Evolutionary conservation across 192 early-diverging fungal genomes (phyloP), one percentile per base, ranked within the genome.

Genomic region (Backusella psychrophila): DNA sequence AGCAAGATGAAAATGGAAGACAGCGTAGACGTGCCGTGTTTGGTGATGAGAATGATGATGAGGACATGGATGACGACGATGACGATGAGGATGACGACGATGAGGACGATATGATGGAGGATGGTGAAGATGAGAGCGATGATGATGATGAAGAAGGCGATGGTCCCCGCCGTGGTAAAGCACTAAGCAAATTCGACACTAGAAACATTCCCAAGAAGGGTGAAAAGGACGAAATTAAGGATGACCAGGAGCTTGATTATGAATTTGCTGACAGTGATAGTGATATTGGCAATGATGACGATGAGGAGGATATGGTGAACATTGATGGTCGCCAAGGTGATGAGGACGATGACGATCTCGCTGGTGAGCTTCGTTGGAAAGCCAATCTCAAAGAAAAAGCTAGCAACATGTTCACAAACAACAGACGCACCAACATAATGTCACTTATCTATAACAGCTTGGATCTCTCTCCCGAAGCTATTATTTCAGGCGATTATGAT

Each of bases 371-470:
- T 31, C 83, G 85, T 15, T 94, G 94, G 94, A 95, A 95, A 80
- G 78, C 85, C 26, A 86, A 92, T 66, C 46, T 95, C 46, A 82
- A 88, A 56, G 81, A 88, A 69, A 90, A 90, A 76, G 94, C 91
- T 7, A 82, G 85, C 34, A 77, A 86, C 11, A 82, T 83, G 21
- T 94, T 90, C 77, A 72, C 79, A 35, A 78, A 82, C 9, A 83
- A 81, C 74, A 85, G 88, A 33, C 92, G 95, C 21, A 83, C 92
- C 69, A 96, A 96, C 72, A 80, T 98, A 49, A 96, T 97, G 95
- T 89, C 95, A 38, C 78, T 96, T 0, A 93, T 99, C 35, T 99
- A 99, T 77, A 91, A 91, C 29, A 74, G 81, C 7, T 75, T 77
- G 35, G 85, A 87, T n/a, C 72, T 82, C 39, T 75, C 84, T 0